These are phyloP conservation scores for Camelina hispida DNA, from an alignment of 345 rosid genomes.

Conservation along the genomic window DNA sequence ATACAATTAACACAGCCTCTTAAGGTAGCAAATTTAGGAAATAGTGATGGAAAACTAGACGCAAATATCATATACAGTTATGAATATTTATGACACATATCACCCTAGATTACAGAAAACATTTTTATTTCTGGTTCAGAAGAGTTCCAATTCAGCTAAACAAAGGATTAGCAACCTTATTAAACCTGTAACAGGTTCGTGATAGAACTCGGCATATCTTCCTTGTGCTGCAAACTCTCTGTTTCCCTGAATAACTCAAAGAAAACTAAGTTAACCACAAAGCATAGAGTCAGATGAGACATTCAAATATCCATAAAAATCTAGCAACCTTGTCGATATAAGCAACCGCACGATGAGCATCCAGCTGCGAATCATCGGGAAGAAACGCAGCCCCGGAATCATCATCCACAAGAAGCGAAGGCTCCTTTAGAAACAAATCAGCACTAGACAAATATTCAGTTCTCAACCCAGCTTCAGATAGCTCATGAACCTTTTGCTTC, in stretches of 20 bases:
- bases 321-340: slow-evolving; percentile 67
- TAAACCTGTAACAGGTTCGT: slow-evolving; percentile 72
- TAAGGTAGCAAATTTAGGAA: neutral
- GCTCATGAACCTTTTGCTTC: slow-evolving; percentile 59
- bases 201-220: slow-evolving; percentile 82
- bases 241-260: slow-evolving; percentile 56
- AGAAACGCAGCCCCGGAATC: slow-evolving; percentile 75
- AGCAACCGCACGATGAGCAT: slow-evolving; percentile 73
- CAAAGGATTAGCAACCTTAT: slow-evolving; percentile 52
- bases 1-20: slow-evolving; percentile 13
- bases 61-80: neutral
- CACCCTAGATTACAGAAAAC: neutral
- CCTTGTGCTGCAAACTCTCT: slow-evolving; percentile 61
- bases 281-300: slow-evolving; percentile 12
- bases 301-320: neutral
- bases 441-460: slow-evolving; percentile 66
- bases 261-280: slow-evolving; percentile 9
- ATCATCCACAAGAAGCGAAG: slow-evolving; percentile 58
- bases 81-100: neutral
- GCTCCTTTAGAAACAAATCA: slow-evolving; percentile 65
- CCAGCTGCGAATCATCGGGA: slow-evolving; percentile 85
- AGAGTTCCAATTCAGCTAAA: slow-evolving; percentile 34
- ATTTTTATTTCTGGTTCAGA: neutral
- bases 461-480: slow-evolving; percentile 72
- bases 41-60: neutral